phyloP scores from a whole-genome alignment of 352 stramenopile species.

The Ochromonadaceae sp. region DNA sequence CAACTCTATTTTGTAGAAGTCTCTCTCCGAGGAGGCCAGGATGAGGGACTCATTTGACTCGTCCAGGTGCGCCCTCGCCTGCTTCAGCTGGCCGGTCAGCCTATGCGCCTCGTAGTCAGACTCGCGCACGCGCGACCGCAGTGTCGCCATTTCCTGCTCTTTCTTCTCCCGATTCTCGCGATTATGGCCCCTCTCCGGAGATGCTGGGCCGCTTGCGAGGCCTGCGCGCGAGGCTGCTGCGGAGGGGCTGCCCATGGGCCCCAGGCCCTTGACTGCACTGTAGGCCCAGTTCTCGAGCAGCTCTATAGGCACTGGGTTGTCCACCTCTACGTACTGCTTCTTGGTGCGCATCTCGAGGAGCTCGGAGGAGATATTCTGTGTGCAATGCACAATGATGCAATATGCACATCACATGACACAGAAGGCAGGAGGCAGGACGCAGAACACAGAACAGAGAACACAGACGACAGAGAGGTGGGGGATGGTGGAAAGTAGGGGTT shows the following conservation, averaged over 20 bases:
- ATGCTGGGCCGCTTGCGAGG: not conserved
- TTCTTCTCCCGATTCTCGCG: not conserved
- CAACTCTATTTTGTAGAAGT: slow-evolving; percentile 14
- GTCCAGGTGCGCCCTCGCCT: not conserved
- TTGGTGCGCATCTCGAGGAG: not conserved
- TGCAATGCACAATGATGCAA: too few relatives aligned
- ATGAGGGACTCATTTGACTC: not conserved
- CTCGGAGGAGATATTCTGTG: not conserved
- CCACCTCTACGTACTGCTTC: not conserved
- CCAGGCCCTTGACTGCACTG: too few relatives aligned
- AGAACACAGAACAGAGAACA: too few relatives aligned
- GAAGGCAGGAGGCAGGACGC: too few relatives aligned
- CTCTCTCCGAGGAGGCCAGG: not conserved
- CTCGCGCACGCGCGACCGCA: not conserved
- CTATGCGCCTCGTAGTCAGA: not conserved
- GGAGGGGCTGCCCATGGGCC: too few relatives aligned
- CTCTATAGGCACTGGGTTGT: not conserved
- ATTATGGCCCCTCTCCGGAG: not conserved
- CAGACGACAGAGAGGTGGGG: too few relatives aligned
- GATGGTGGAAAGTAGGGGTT: too few relatives aligned
- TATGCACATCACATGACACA: too few relatives aligned
- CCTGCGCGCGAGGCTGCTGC: not conserved
- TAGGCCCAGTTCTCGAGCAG: not conserved
- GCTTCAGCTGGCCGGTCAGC: not conserved
- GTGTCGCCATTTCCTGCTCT: not conserved